Evolutionary conservation across 2,329 filamentous ascomycete genomes (phyloP).

Genomic region (Pyricularia grisea): DNA sequence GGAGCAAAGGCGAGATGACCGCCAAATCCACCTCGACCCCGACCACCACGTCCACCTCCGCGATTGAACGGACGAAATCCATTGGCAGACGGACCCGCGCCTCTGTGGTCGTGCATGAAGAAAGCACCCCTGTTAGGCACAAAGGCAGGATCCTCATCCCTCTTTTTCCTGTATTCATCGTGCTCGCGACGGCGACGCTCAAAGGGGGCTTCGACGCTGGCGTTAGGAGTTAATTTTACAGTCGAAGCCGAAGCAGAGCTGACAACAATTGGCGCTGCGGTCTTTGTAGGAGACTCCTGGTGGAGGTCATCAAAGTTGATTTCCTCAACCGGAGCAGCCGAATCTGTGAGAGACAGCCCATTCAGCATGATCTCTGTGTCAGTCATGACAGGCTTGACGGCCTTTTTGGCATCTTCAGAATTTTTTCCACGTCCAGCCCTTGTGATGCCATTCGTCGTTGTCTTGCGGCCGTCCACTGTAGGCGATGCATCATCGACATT

Average conservation of each 20-base stretch:
- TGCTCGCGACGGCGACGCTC: constrained; percentile 76
- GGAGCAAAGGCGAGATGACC: constrained; percentile 26
- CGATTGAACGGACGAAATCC: constrained; percentile 65
- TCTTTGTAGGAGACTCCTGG: constrained; percentile 16
- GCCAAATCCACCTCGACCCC: constrained; percentile 46
- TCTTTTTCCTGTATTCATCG: constrained; percentile 80
- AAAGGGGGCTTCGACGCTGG: constrained; percentile 45
- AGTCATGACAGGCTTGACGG: constrained; percentile 28
- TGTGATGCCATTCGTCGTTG: constrained; percentile 28
- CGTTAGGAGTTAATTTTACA: constrained; percentile 17
- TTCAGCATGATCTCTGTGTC: constrained; percentile 54
- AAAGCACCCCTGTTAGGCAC: constrained; percentile 91
- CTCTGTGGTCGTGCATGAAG: constrained; percentile 92
- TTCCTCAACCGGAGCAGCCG: constrained; percentile 30
- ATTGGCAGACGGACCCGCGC: constrained; percentile 67
- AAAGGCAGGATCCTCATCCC: constrained; percentile 84
- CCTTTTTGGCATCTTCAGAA: constrained; percentile 16
- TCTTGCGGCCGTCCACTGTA: constrained; percentile 31
- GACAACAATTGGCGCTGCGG: constrained; percentile 41
- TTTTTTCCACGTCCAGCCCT: constrained; percentile 19
- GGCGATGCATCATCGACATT: constrained; percentile 49
- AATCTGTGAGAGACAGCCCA: constrained; percentile 36
- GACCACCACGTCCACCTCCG: constrained; percentile 53
- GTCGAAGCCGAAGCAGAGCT: constrained; percentile 36
- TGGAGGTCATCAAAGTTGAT: constrained; percentile 34